phyloP scores from a whole-genome alignment of 208 protist genomes.

The Wallacemonas sp. region DNA sequence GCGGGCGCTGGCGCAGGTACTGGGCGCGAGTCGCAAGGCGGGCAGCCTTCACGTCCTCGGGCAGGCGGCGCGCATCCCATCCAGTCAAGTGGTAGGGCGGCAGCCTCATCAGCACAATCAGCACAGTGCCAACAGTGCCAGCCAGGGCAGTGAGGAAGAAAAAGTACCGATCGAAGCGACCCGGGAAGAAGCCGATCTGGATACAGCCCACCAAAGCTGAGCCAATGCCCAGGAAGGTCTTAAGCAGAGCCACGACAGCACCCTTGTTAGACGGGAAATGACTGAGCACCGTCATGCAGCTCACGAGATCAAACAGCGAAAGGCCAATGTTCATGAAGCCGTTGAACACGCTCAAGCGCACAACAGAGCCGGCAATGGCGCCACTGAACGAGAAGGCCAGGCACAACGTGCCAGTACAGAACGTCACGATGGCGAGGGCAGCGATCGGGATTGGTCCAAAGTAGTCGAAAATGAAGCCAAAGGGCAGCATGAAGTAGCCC shows the following conservation, averaged over 20 bases:
- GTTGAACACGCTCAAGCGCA: conserved; percentile 33
- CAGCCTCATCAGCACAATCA: conserved; percentile 30
- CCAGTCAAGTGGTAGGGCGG: conserved; percentile 38
- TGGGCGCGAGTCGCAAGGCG: conserved; percentile 18
- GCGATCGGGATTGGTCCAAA: conserved; percentile 42
- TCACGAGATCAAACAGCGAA: conserved; percentile 40
- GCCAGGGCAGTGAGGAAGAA: conserved; percentile 27
- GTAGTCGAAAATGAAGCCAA: conserved; percentile 51
- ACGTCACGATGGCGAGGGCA: conserved; percentile 27
- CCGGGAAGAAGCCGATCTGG: conserved; percentile 34
- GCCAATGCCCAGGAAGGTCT: conserved; percentile 65
- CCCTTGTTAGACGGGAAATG: conserved; percentile 56
- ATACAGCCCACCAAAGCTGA: conserved; percentile 43
- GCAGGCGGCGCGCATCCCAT: conserved; percentile 21
- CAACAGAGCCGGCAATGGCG: conserved; percentile 32
- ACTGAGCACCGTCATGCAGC: conserved; percentile 41
- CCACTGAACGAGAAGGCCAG: conserved; percentile 47
- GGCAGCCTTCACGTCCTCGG: conserved; percentile 14
- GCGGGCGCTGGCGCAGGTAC: conserved; percentile 33
- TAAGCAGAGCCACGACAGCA: conserved; percentile 48
- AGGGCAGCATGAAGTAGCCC: conserved; percentile 38
- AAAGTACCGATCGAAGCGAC: conserved; percentile 32
- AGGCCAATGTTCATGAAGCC: conserved; percentile 25
- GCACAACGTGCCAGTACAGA: conserved; percentile 32
- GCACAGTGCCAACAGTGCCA: conserved; percentile 11